A percentile compares a stretch with the other conserved stretches of the same genome.
These are phyloP conservation scores for Acorus gramineus DNA, from an alignment of 106 monocot species.

Conservation along the genomic window DNA sequence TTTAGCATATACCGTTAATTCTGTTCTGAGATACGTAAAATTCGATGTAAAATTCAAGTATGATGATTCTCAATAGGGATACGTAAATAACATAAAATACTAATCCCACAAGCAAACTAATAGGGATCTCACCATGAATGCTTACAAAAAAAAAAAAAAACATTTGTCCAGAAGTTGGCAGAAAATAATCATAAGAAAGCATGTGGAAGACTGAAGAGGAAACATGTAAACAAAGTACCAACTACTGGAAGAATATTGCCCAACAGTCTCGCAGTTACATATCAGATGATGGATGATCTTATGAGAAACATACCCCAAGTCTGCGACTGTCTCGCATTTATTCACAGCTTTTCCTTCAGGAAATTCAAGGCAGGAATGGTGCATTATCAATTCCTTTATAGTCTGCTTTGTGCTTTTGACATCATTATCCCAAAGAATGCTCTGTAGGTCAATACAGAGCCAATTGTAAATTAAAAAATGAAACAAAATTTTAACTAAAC, in stretches of 20 bases:
- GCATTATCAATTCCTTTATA: slow-evolving; percentile 96
- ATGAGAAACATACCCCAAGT: slow-evolving; percentile 57
- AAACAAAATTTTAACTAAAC: not conserved
- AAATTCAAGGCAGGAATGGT: slow-evolving; percentile 84
- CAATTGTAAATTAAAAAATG: not conserved
- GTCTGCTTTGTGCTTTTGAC: slow-evolving; percentile 92
- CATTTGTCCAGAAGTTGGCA: too few species aligned
- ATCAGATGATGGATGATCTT: not conserved
- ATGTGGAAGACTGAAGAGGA: too few species aligned
- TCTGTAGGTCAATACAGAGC: slow-evolving; percentile 26
- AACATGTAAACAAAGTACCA: not conserved
- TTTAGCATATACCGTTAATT: too few species aligned
- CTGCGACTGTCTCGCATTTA: slow-evolving; percentile 52
- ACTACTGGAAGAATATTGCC: not conserved
- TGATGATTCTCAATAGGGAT: too few species aligned
- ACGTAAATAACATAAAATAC: too few species aligned
- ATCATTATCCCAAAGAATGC: slow-evolving; percentile 98
- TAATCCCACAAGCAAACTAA: too few species aligned
- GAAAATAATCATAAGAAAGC: too few species aligned
- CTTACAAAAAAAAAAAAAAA: too few species aligned
- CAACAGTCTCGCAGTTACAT: not conserved
- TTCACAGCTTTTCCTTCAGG: slow-evolving; percentile 78
- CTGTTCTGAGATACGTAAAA: too few species aligned
- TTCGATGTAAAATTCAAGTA: too few species aligned
- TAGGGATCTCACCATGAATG: too few species aligned